phyloP scores from a whole-genome alignment of 805 yeast genomes.

The Candida broadrunensis region DNA sequence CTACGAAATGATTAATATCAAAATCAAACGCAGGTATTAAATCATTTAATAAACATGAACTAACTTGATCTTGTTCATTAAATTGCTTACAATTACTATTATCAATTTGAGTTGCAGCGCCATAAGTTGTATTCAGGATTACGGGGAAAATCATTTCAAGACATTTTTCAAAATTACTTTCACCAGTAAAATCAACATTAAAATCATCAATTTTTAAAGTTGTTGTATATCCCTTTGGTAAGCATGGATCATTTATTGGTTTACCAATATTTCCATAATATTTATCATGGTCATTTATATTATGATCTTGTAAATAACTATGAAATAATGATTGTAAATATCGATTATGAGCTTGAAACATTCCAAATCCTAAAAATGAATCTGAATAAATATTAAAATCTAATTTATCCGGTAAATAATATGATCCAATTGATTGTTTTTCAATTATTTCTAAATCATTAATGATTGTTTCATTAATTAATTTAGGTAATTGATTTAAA shows the following conservation, averaged over 20 bases:
- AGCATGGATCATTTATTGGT: conserved; percentile 53
- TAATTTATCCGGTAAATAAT: conserved; percentile 18
- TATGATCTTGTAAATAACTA: conserved; percentile 14
- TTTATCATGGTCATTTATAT: conserved; percentile 8
- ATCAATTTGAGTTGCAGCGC: conserved; percentile 14
- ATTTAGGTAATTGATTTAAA: conserved; percentile 32
- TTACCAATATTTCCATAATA: conserved; percentile 15
- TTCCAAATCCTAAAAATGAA: conserved; percentile 60
- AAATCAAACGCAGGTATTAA: conserved; percentile 56
- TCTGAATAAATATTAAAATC: conserved; percentile 47
- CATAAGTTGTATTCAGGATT: conserved; percentile 30
- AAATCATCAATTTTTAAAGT: conserved; percentile 19
- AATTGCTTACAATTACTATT: conserved; percentile 29
- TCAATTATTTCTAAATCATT: background rate
- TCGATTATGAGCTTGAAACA: conserved; percentile 50
- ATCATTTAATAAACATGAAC: conserved; percentile 52
- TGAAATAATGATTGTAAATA: conserved; percentile 39
- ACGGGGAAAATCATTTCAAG: conserved; percentile 45
- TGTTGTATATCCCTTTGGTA: conserved; percentile 45
- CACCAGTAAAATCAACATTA: conserved; percentile 45
- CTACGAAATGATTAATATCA: conserved; percentile 54
- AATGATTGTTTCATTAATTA: background rate
- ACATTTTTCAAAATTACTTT: conserved; percentile 51
- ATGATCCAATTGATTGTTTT: conserved; percentile 8
- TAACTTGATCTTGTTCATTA: conserved; percentile 25